Evolutionary conservation across 2,329 filamentous ascomycete genomes (phyloP), one percentile per base, ranked within the genome.

Genomic region (Ceratocystis ficicola): DNA sequence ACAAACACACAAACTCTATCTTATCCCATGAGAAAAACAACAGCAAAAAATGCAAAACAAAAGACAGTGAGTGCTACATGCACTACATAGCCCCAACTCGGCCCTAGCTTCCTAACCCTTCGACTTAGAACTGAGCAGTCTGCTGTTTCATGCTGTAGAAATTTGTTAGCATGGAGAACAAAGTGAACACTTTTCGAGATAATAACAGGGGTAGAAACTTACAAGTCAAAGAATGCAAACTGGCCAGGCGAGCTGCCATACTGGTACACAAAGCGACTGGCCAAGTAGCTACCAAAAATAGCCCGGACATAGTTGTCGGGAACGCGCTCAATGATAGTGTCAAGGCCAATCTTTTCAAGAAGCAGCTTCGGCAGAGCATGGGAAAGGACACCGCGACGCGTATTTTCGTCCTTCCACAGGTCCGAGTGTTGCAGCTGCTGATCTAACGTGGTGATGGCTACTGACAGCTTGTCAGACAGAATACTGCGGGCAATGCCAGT

Each of bases 151-250:
- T 87, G 73, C 84, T 86, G 69, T 70, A 57, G 8, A 55, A 41
- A 52, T 52, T 8, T 30, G 3, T 66, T 65, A 65, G 41, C 36
- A 65, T 3, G n/a, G 5, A 52, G 41, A 41, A 12, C 8, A 41
- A 12, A 41, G 36, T 41, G 3, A 12, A 41, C 12, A 12, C 36
- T 41, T 41, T 41, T 41, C 3, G 8, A 41, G 10, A 8, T 41
- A 12, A 41, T 36, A 36, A 3, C 10, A 12, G 36, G 36, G 36
- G 36, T 12, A 8, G 30, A 60, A 68, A 87, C 88, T 85, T 79
- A 92, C 89, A 97, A 99, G 75, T 95, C 90, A 77, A 95, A 99
- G 81, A 99, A 99, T 48, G 93, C 91, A 79, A 99, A 97, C 73
- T 96, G 93, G 79, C 88, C 94, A 4, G 94, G 92, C 70, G 84